phyloP scores from a whole-genome alignment of 257 asterid species.

The Salvia splendens region DNA sequence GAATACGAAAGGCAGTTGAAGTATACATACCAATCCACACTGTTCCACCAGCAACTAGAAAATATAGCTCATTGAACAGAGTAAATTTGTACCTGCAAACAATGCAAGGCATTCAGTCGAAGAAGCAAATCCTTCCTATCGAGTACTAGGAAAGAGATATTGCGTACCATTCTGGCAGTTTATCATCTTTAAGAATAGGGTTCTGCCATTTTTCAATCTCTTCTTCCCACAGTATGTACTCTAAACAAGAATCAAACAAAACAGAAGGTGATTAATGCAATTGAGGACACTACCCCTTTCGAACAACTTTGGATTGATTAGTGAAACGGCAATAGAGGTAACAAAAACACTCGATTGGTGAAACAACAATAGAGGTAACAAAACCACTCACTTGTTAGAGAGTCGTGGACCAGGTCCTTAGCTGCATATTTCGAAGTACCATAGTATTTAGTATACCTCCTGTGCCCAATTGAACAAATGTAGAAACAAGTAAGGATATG shows the following conservation, averaged over 20 bases:
- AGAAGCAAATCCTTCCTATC: too few relatives aligned
- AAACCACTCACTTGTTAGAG: conserved; percentile 77
- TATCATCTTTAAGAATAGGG: conserved; percentile 78
- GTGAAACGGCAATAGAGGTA: conserved; percentile 3
- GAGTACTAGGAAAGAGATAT: neutral
- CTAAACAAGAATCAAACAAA: conserved; percentile 44
- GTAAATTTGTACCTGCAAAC: conserved; percentile 94
- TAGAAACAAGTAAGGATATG: conserved; percentile 20
- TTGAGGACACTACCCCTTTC: neutral
- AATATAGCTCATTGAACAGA: conserved; percentile 93
- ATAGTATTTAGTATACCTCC: conserved; percentile 97
- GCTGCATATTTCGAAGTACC: conserved; percentile 93
- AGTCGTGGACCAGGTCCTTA: conserved; percentile 82
- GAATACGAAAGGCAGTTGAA: conserved; percentile 6
- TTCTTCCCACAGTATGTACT: conserved; percentile 93
- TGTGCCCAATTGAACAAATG: conserved; percentile 37
- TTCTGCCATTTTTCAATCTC: conserved; percentile 98
- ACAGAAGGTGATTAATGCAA: neutral
- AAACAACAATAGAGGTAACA: too few relatives aligned
- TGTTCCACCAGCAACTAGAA: conserved; percentile 97
- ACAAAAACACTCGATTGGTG: neutral
- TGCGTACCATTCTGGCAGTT: conserved; percentile 94
- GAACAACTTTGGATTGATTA: neutral
- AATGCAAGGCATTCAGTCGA: neutral
- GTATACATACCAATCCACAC: conserved; percentile 85